A percentile compares a stretch with the other conserved stretches of the same genome.
Evolutionary conservation across 176 grass and related monocot species (phyloP).

Genomic region (Tillandsia fasciculata): DNA sequence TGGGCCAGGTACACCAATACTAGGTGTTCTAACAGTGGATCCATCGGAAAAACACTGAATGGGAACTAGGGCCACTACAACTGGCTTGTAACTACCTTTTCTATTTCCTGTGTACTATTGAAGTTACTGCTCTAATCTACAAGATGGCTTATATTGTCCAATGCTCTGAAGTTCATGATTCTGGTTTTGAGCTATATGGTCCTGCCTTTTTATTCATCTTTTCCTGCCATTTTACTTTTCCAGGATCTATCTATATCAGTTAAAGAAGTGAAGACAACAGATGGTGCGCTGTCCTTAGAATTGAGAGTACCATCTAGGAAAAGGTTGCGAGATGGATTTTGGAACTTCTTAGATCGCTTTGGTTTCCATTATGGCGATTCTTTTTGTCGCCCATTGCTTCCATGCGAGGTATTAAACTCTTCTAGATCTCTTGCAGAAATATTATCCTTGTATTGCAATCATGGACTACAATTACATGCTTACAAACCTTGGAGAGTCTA

Average conservation of each 20-base stretch:
- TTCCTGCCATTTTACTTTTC: slow-evolving; percentile 25
- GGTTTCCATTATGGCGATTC: too few relatives aligned
- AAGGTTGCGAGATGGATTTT: slow-evolving; percentile 31
- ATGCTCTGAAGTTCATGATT: not conserved
- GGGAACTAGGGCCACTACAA: too few relatives aligned
- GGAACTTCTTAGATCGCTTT: too few relatives aligned
- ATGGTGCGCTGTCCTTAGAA: slow-evolving; percentile 53
- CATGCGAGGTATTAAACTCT: too few relatives aligned
- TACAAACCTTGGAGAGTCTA: too few relatives aligned
- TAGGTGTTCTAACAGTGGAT: too few relatives aligned
- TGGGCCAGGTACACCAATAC: too few relatives aligned
- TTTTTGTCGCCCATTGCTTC: too few relatives aligned
- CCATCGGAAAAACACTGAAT: too few relatives aligned
- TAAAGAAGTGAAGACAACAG: slow-evolving; percentile 61
- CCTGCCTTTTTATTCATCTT: not conserved
- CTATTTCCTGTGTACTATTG: not conserved
- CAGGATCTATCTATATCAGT: slow-evolving; percentile 63
- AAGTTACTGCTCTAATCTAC: not conserved
- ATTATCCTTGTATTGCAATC: too few relatives aligned
- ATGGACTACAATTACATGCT: too few relatives aligned
- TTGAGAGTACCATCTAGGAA: slow-evolving; percentile 48
- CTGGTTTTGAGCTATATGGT: not conserved
- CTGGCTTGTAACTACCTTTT: not conserved
- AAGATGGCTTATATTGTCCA: not conserved
- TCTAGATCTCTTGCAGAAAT: too few relatives aligned